These are phyloP conservation scores for Royoungia palumana DNA, from an alignment of 768 basidiomycete species.

Conservation along the genomic window DNA sequence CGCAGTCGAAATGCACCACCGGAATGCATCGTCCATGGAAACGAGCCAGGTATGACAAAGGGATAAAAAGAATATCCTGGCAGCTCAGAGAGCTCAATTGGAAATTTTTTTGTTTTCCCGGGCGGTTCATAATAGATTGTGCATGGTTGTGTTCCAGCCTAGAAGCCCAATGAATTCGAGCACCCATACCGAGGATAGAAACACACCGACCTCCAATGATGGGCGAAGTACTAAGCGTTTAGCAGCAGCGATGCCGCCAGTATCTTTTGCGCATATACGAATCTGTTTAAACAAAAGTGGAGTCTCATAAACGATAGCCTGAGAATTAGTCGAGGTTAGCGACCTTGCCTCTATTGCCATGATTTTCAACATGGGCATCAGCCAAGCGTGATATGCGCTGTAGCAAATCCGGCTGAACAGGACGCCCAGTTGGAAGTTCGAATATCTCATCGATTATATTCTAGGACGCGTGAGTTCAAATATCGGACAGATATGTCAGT, in stretches of 20 bases:
- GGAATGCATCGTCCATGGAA: constrained; percentile 46
- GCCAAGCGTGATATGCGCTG: constrained; percentile 67
- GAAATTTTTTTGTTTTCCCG: constrained; percentile 20
- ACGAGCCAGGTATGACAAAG: constrained; percentile 48
- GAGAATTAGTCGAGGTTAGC: not conserved
- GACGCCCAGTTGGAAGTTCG: constrained; percentile 42
- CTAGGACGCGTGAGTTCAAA: constrained; percentile 8
- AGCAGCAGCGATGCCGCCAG: constrained; percentile 39
- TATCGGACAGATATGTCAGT: not conserved
- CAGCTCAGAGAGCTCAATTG: constrained; percentile 30
- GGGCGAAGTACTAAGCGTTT: constrained; percentile 52
- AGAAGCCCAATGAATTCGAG: not conserved
- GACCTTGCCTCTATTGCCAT: constrained; percentile 44
- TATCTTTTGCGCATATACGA: constrained; percentile 50
- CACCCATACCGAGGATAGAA: constrained; percentile 5
- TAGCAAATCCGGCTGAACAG: constrained; percentile 46
- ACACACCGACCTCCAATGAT: constrained; percentile 46
- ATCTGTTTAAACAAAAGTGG: constrained; percentile 38
- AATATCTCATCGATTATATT: constrained; percentile 32
- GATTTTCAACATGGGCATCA: constrained; percentile 59
- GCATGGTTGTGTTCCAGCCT: constrained; percentile 14
- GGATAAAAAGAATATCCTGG: constrained; percentile 64
- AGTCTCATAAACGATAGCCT: not conserved
- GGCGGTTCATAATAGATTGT: constrained; percentile 34
- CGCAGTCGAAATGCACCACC: constrained; percentile 56